phyloP scores from a whole-genome alignment of 75 land plant species.

The Picea sitchensis region DNA sequence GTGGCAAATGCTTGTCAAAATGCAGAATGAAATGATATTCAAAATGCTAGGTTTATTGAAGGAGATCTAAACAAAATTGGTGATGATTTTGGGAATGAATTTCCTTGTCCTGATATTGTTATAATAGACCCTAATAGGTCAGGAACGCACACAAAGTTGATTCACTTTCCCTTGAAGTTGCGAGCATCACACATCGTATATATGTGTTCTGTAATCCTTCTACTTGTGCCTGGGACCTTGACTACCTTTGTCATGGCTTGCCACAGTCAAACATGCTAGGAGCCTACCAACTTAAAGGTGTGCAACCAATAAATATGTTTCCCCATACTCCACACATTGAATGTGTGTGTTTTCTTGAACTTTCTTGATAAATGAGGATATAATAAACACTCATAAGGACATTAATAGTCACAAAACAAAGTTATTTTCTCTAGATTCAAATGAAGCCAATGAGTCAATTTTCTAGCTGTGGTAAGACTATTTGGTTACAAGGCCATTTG shows the following conservation, averaged over 20 bases:
- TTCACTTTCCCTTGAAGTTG: slow-evolving; percentile 64
- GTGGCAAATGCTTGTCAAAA: slow-evolving; percentile 74
- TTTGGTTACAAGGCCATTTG: too few species aligned
- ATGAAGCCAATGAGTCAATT: too few species aligned
- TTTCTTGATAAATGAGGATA: slow-evolving; percentile 1
- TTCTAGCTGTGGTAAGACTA: too few species aligned
- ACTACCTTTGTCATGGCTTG: slow-evolving; percentile 78
- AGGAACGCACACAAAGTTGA: slow-evolving; percentile 86
- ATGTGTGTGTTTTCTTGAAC: slow-evolving; percentile 75
- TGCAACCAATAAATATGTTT: slow-evolving; percentile 97
- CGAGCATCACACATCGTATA: slow-evolving; percentile 49
- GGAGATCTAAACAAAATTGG: slow-evolving; percentile 88
- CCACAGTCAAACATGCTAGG: slow-evolving; percentile 42
- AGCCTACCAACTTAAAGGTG: slow-evolving; percentile 48
- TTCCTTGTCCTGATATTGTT: slow-evolving; percentile 81
- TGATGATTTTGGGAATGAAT: slow-evolving; percentile 61
- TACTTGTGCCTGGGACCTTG: slow-evolving; percentile 90
- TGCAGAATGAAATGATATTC: slow-evolving; percentile 67
- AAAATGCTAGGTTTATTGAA: slow-evolving; percentile 82
- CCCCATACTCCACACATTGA: slow-evolving; percentile 98
- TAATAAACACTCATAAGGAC: too few species aligned
- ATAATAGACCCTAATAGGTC: slow-evolving; percentile 95
- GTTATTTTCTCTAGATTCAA: too few species aligned
- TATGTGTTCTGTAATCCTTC: slow-evolving; percentile 96
- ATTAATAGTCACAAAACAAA: too few species aligned